Evolutionary conservation across 1,139 yeast genomes (phyloP), one percentile per base, ranked within the genome.

Genomic region (Geotrichum europaeum): DNA sequence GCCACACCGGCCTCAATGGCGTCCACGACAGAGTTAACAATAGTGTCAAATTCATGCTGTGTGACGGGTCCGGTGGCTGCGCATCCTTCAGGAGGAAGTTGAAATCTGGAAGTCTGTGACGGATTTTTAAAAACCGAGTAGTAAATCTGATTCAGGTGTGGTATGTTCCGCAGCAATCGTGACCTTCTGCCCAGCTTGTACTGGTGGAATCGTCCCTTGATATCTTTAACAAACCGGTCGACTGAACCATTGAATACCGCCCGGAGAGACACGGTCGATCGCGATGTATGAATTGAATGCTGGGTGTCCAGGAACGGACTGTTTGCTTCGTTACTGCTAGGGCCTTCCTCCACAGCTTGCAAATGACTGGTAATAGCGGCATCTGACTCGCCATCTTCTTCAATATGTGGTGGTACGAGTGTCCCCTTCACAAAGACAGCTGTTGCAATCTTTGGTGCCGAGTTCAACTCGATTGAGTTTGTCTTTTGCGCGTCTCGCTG

Each of bases 61-160:
- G 75, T 69, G 1, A 71, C 65, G 0, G 75, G 75, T 13, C 75
- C 79, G 51, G 65, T 60, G 47, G 72, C 66, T 4, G 66, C 55
- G 54, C 72, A 71, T 2, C 78, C 80, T 15, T 67, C 70, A 1
- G 64, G 43, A 1, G 79, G 77, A 9, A 72, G 13, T 12, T 25
- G 58, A 25, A 67, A 63, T 10, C 43, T 53, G n/a, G 36, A 24
- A 68, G 65, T 52, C 3, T 60, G 64, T 5, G 60, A 53, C 7
- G 78, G 70, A 3, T 81, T 73, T 63, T 76, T 78, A 72, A 82
- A 82, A 4, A 83, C 85, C 1, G 85, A 79, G 65, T 82, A 81
- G 65, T 80, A 80, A 40, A 82, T 81, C 60, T 76, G 79, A 47
- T 53, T 62, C 3, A 52, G 56, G 43, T 51, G 52, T 3, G 63